Base-by-base conservation (phyloP, 2,329 filamentous ascomycete species). In the Colletotrichum sp. region DNA sequence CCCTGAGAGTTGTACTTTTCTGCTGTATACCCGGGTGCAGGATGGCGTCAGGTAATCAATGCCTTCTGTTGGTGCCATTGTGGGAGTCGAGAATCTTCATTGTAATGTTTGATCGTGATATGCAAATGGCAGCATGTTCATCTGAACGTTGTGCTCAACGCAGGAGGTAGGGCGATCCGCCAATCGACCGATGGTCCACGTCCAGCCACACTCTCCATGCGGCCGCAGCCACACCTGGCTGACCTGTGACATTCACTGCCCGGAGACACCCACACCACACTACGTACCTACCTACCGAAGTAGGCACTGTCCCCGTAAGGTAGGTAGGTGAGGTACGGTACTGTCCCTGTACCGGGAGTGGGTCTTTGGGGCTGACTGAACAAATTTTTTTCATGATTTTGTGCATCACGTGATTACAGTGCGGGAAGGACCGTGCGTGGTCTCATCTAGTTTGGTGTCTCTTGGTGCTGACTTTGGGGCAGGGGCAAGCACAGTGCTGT, bases 321-420 rank as follows among this genome's bases (percentile, higher is more conserved):
- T 34, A 34, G 32, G 32, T 32, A 32, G 30, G 28, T 30, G 28
- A 30, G 28, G 28, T 30, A 30, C 28, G 34, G 34, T 36, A 36
- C 34, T 15, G 6, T 36, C 15, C 15, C 36, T 18, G 36, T 39
- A 39, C 36, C 36, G 16, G 16, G 16, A n/a, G 39, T 49, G 39
- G 39, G 39, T 10, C 39, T n/a, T n/a, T n/a, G 39, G 39, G 39
- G 39, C 18, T 49, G 39, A 44, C 39, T n/a, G 39, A 39, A 39
- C 36, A 39, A 39, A 9, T 9, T 18, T 39, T 39, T 39, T 39
- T 39, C 36, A 39, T 49, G 44, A 49, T 52, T 52, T 52, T 52
- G 44, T 52, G 44, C n/a, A 21, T 73, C 71, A 73, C 71, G 71
- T 73, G 71, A 69, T 15, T 0, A 69, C 65, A 30, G 71, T 73